Base-by-base conservation (phyloP, 2,329 filamentous ascomycete genomes). In the Lasiodiplodia citricola region DNA sequence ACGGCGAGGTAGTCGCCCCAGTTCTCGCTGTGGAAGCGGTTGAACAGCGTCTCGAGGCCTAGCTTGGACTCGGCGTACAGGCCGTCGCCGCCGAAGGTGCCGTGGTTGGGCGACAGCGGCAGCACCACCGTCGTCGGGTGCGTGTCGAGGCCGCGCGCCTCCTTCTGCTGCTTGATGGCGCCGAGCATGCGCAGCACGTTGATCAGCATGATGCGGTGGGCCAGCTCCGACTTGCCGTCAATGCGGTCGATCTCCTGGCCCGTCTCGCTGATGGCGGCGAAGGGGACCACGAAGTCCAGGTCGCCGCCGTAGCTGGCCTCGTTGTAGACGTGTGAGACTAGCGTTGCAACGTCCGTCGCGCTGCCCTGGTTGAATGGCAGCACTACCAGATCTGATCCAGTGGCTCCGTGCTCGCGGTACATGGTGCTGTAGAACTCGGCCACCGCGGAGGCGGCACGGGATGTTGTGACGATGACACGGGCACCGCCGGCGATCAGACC, bases 11-110 rank as follows among this genome's bases (percentile, higher is more conserved):
- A 82, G 1, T 79, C 72, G 65, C 68, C 47, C 82, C 81, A 83
- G 54, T 71, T 70, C 68, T 83, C 81, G 1, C 78, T 78, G 16
- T 73, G 70, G 71, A 72, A 79, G 25, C 74, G 74, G 47, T 79
- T 76, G n/a, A 82, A 70, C 7, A 82, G 68, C 0, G 72, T 70
- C 71, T 81, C 79, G 7, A 83, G 73, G 0, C 73, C 82, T 1
- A 83, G 72, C 72, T 84, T 84, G 2, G 82, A 82, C 69, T 83
- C 83, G 0, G 80, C 74, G 67, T 84, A 84, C 14, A 84, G 69
- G 0, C 82, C 82, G 67, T 84, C 82, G 3, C 76, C 74, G 2
- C 82, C 82, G 58, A 84, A 81, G 2, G 73, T 75, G 37, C 82
- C 82, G 60, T 82, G 80, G 67, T 84, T 84, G 10, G 82, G 82